Evolutionary conservation across 208 protist species (phyloP).

Genomic region (Leishmania mexicana): DNA sequence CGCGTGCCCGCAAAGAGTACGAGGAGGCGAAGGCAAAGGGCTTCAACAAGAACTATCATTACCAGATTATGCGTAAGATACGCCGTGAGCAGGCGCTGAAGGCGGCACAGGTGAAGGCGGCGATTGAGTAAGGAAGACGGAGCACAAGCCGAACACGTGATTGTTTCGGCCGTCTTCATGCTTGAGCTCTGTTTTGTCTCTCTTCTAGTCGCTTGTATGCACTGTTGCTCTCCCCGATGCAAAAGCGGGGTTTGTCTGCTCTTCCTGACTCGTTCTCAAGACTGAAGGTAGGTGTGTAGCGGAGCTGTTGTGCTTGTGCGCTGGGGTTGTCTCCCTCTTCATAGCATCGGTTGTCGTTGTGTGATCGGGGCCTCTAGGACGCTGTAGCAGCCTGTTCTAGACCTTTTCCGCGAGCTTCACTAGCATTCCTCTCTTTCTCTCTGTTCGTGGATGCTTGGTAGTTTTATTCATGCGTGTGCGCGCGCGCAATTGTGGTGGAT

Average conservation of each 20-base stretch:
- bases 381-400: not conserved
- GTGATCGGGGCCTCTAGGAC: not conserved
- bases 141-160: not conserved
- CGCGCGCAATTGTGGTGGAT: not conserved
- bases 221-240: not conserved
- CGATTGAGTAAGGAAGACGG: slow-evolving; percentile 9
- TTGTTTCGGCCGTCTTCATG: not conserved
- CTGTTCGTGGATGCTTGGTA: not conserved
- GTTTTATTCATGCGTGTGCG: not conserved
- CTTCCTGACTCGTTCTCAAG: not conserved
- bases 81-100: slow-evolving; percentile 83
- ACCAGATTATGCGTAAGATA: slow-evolving; percentile 91
- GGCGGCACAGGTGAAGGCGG: slow-evolving; percentile 31
- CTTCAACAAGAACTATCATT: slow-evolving; percentile 90
- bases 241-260: not conserved
- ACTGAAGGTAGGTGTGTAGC: not conserved
- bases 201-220: not conserved
- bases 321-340: not conserved
- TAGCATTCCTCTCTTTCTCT: not conserved
- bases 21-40: slow-evolving; percentile 76
- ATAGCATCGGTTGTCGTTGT: not conserved
- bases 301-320: not conserved
- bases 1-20: slow-evolving; percentile 77
- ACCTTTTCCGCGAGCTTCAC: slow-evolving; percentile 1
- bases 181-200: not conserved